Evolutionary conservation across 345 rosid genomes (phyloP).

Genomic region (Populus davidiana): DNA sequence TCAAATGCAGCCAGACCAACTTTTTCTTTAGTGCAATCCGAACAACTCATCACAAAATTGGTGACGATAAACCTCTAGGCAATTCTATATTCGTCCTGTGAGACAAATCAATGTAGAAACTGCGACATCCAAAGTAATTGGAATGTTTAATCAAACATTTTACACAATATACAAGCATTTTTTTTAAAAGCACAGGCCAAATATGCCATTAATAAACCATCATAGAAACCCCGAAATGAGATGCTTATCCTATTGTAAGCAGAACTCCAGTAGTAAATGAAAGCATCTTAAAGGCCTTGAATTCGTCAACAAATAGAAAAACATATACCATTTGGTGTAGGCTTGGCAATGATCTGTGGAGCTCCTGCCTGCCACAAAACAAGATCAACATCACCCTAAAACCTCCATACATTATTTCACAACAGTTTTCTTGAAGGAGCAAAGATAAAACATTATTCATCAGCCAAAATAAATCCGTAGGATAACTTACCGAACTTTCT

Average conservation of each 20-base stretch:
- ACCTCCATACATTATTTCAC: constrained; percentile 1
- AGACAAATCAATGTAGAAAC: background rate
- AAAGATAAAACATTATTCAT: background rate
- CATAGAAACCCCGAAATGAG: background rate
- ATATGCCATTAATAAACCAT: too few species aligned
- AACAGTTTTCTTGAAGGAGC: background rate
- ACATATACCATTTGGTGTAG: constrained; percentile 58
- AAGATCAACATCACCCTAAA: constrained; percentile 4
- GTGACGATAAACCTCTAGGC: too few species aligned
- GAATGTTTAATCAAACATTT: background rate
- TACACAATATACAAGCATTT: background rate
- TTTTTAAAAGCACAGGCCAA: too few species aligned
- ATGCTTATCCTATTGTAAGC: background rate
- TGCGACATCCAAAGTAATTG: background rate
- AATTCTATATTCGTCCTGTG: too few species aligned
- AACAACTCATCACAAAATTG: too few species aligned
- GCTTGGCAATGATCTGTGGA: constrained; percentile 64
- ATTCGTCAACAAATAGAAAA: background rate
- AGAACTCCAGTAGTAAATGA: background rate
- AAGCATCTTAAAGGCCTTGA: background rate
- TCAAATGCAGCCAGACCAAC: background rate
- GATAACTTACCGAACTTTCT: constrained; percentile 49
- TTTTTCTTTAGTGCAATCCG: background rate
- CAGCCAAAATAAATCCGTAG: background rate
- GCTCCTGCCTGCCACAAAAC: constrained; percentile 48